Evolutionary conservation across 805 yeast genomes (phyloP).

Genomic region (Lachancea sp.): DNA sequence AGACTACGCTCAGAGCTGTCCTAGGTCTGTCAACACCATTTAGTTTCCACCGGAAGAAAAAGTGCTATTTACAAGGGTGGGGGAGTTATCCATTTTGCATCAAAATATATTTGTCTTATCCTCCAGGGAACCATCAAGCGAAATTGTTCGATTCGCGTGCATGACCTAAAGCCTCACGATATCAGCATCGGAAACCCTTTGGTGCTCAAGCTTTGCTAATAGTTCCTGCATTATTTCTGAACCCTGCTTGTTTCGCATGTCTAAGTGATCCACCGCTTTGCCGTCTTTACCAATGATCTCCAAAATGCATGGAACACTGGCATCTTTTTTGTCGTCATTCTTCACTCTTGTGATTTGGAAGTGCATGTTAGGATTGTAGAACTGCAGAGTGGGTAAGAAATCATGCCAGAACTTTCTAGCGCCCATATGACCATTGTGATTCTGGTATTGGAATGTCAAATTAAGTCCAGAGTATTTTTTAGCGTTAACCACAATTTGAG

Average conservation of each 20-base stretch:
- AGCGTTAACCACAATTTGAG: constrained; percentile 26
- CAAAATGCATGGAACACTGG: constrained; percentile 26
- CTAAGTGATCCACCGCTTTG: constrained; percentile 34
- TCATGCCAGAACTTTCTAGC: constrained; percentile 70
- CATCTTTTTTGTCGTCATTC: constrained; percentile 21
- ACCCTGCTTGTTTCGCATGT: constrained; percentile 46
- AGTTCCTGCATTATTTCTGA: constrained; percentile 53
- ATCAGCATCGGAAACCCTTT: constrained; percentile 41
- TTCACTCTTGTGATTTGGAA: constrained; percentile 55
- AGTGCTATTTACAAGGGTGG: neutral
- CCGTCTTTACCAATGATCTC: constrained; percentile 21
- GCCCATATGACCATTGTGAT: constrained; percentile 54
- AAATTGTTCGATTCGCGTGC: too few relatives aligned
- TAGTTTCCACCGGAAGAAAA: neutral
- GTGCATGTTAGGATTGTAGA: constrained; percentile 69
- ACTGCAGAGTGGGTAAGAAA: constrained; percentile 68
- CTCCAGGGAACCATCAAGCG: too few relatives aligned
- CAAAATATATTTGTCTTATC: too few relatives aligned
- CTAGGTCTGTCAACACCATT: too few relatives aligned
- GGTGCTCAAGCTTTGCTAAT: constrained; percentile 46
- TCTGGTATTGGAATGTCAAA: constrained; percentile 44
- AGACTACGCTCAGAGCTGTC: too few relatives aligned
- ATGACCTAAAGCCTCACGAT: constrained; percentile 27
- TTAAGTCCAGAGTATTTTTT: constrained; percentile 37
- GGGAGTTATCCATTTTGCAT: neutral